These are phyloP conservation scores for Schwanniomyces yamadae DNA, from an alignment of 805 yeast genomes.

Conservation along the genomic window DNA sequence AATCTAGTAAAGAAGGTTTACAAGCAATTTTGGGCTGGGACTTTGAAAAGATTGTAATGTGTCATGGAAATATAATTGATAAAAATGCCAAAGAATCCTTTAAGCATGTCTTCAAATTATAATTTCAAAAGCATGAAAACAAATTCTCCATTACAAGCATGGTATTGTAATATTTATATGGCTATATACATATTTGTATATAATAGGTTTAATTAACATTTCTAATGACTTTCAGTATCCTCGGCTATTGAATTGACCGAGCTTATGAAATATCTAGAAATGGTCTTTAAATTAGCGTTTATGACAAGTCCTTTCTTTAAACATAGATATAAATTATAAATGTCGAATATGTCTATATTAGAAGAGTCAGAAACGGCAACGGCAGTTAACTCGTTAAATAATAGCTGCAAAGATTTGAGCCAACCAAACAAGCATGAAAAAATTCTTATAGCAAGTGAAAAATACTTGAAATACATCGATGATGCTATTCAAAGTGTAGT, in stretches of 20 bases:
- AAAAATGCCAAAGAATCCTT: slow-evolving; percentile 29
- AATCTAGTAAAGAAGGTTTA: slow-evolving; percentile 20
- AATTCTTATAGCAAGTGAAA: slow-evolving; percentile 3
- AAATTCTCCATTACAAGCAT: too few species aligned
- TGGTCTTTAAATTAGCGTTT: too few species aligned
- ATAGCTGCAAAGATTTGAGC: too few species aligned
- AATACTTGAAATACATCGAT: slow-evolving; percentile 12
- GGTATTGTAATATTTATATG: too few species aligned
- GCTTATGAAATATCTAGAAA: too few species aligned
- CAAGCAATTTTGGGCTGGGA: slow-evolving; percentile 39
- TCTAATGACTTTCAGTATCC: too few species aligned
- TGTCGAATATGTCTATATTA: too few species aligned
- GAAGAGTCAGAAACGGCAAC: too few species aligned
- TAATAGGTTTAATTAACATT: not conserved
- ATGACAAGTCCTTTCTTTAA: too few species aligned
- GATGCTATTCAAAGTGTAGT: slow-evolving; percentile 15
- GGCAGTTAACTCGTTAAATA: too few species aligned
- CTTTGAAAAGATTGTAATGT: slow-evolving; percentile 50
- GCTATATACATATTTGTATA: not conserved
- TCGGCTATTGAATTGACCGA: too few species aligned
- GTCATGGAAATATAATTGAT: slow-evolving; percentile 61
- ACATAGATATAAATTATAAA: too few species aligned
- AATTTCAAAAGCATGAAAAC: not conserved
- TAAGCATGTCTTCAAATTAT: slow-evolving; percentile 14
- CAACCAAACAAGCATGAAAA: not conserved